phyloP scores from a whole-genome alignment of 352 stramenopile species.

The Pythium rhizo-oryzae region DNA sequence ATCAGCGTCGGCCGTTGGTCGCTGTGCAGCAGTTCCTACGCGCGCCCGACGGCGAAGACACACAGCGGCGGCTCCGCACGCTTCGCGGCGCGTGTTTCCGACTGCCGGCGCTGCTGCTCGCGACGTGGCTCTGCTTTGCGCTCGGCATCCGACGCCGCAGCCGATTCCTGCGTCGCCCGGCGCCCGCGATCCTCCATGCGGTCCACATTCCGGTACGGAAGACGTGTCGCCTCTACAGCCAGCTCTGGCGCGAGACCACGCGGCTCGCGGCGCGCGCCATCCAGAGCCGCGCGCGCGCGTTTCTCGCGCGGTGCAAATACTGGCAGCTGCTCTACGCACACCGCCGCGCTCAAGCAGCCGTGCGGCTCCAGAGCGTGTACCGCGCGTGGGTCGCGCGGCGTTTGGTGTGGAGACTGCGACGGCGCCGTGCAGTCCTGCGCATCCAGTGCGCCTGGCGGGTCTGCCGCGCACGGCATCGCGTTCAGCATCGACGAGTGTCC shows the following conservation, averaged over 20 bases:
- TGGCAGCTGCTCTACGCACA: conserved; percentile 27
- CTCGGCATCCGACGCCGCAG: conserved; percentile 27
- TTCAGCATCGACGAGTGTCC: conserved; percentile 28
- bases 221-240: conserved; percentile 27
- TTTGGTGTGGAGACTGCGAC: conserved; percentile 30
- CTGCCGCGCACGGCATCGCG: conserved; percentile 24
- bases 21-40: not conserved
- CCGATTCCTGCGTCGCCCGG: conserved; percentile 44
- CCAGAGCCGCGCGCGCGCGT: conserved; percentile 41
- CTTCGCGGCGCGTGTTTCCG: conserved; percentile 33
- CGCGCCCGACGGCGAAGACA: not conserved
- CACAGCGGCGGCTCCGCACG: not conserved
- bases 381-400: conserved; percentile 43
- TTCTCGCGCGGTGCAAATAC: conserved; percentile 33
- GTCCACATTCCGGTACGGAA: conserved; percentile 45
- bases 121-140: conserved; percentile 47
- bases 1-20: not conserved
- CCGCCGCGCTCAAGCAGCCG: conserved; percentile 26
- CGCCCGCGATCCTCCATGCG: conserved; percentile 35
- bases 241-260: conserved; percentile 34
- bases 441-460: conserved; percentile 63
- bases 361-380: conserved; percentile 49
- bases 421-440: conserved; percentile 31
- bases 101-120: conserved; percentile 39
- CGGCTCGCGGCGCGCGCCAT: conserved; percentile 31